Conservation (phyloP, 371 early-diverging fungal species). For the Funneliformis caledonium region DNA sequence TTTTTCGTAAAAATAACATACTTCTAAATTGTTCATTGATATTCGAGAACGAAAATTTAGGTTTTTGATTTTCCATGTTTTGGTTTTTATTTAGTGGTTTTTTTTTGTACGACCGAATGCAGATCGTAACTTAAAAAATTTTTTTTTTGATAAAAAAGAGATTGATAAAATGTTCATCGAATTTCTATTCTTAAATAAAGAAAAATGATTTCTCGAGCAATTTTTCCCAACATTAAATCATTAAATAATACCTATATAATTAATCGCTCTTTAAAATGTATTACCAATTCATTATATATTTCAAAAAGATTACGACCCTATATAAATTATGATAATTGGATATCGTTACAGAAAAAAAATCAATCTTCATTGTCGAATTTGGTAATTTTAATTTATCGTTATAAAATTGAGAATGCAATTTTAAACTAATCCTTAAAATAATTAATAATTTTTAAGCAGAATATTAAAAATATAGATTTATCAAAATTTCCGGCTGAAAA, state of each 20-base stretch:
- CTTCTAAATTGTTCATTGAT: neutral
- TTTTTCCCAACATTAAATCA: neutral
- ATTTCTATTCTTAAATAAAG: neutral
- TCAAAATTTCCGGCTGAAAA: constrained; percentile 56
- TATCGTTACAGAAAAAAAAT: neutral
- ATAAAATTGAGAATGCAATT: neutral
- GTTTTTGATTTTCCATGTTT: neutral
- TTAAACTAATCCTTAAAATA: neutral
- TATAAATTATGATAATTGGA: neutral
- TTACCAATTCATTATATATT: neutral
- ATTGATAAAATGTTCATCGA: no score
- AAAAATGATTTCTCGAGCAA: neutral
- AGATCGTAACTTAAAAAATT: neutral
- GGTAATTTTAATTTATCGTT: neutral
- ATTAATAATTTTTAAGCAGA: neutral
- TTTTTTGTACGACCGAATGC: neutral
- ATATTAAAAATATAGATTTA: neutral
- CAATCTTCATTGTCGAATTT: neutral
- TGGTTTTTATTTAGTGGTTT: no score
- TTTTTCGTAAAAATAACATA: neutral
- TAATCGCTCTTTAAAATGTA: neutral
- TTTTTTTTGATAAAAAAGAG: no score
- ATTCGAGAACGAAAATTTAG: neutral
- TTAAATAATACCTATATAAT: neutral
- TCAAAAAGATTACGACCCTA: neutral